These are phyloP conservation scores for Aspergillus olivimuriae DNA, from an alignment of 495 filamentous ascomycete species.

Conservation along the genomic window DNA sequence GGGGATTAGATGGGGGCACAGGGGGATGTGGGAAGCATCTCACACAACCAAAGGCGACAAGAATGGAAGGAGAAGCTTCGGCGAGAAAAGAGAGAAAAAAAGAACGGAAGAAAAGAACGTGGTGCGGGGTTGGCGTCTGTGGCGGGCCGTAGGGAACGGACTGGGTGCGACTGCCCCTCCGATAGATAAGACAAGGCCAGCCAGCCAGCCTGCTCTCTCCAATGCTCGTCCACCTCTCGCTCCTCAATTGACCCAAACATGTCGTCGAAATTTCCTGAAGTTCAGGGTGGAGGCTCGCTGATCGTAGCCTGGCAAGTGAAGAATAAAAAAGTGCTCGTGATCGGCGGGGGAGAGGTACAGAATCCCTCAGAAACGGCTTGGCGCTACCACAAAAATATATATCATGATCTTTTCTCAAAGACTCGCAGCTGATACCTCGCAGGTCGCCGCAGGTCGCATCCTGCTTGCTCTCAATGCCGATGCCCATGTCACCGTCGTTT, in stretches of 20 bases:
- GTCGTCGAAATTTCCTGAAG: constrained; percentile 60
- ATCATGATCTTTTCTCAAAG: constrained; percentile 8
- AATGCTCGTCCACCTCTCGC: not conserved
- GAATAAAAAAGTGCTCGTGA: constrained; percentile 74
- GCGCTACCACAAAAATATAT: constrained; percentile 4
- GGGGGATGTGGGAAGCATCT: constrained; percentile 11
- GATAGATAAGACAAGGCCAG: not conserved
- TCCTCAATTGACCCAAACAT: constrained; percentile 29
- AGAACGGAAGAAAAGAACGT: constrained; percentile 2
- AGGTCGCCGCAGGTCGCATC: constrained; percentile 96
- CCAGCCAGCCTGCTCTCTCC: too few species aligned
- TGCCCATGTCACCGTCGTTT: constrained; percentile 79
- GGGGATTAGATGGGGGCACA: constrained; percentile 9
- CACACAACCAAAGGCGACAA: constrained; percentile 1
- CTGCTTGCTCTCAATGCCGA: constrained; percentile 90
- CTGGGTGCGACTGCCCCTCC: not conserved
- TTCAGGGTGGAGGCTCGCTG: constrained; percentile 85
- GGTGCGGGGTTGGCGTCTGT: not conserved
- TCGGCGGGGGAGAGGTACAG: constrained; percentile 87
- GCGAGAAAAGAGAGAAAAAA: constrained; percentile 7
- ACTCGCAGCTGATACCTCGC: constrained; percentile 9
- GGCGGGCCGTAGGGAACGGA: not conserved
- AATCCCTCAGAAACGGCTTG: not conserved
- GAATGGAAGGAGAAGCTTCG: constrained; percentile 3
- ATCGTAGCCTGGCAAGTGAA: constrained; percentile 92